Percentiles rank a stretch among this genome's conserved stretches.
Evolutionary conservation across 495 filamentous ascomycete genomes (phyloP).

Genomic region (Penicillium malachiteum): DNA sequence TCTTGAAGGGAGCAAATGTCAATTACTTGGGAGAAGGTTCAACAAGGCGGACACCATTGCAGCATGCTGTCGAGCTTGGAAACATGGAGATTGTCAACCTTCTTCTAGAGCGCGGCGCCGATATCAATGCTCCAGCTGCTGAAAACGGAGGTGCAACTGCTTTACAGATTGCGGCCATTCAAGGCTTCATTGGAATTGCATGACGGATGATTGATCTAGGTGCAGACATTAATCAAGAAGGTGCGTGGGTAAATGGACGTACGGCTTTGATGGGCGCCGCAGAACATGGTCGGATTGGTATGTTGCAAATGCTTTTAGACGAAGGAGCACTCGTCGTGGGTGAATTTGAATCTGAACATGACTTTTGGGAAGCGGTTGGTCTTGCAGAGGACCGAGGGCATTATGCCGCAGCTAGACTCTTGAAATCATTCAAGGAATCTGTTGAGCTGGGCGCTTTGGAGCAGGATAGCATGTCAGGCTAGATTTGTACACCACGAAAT

Average conservation of each 20-base stretch:
- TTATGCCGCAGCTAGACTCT: constrained; percentile 2
- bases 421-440: constrained; percentile 1
- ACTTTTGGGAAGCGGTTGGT: background rate
- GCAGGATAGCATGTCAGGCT: too few species aligned
- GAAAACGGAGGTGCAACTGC: constrained; percentile 9
- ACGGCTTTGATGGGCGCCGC: constrained; percentile 5
- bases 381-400: background rate
- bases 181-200: constrained; percentile 20
- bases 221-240: background rate
- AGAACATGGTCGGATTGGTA: constrained; percentile 2
- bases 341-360: background rate
- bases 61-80: constrained; percentile 1
- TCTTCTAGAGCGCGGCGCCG: constrained; percentile 16
- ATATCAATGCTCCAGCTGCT: constrained; percentile 21
- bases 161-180: constrained; percentile 21
- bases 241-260: background rate
- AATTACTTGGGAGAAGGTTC: background rate
- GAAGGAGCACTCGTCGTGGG: background rate
- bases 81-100: constrained; percentile 3
- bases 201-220: background rate
- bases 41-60: background rate
- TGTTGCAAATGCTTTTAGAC: background rate
- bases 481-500: too few species aligned
- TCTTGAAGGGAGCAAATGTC: background rate
- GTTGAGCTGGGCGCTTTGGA: background rate